A percentile compares a stretch with the other conserved stretches of the same genome.
Conservation (phyloP, 2,329 filamentous ascomycete species). For the Cytospora paraplurivora region DNA sequence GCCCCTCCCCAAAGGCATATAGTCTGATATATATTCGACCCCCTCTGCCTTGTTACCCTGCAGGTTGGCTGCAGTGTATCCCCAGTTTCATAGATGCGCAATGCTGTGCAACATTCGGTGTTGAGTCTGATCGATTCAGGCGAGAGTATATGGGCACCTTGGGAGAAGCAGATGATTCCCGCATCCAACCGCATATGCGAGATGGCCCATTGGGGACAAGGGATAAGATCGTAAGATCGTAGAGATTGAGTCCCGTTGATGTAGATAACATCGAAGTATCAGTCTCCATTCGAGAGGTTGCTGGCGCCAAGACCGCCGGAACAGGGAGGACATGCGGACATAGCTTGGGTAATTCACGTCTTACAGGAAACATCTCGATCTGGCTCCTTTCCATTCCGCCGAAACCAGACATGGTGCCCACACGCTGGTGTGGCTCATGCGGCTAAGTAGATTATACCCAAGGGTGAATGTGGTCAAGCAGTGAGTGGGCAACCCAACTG, state of each 20-base stretch:
- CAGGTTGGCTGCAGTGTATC: not conserved
- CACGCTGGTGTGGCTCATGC: not conserved
- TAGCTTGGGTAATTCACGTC: not conserved
- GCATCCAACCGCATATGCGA: slow-evolving; percentile 1
- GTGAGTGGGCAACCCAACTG: not conserved
- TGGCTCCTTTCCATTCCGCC: not conserved
- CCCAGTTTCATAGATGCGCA: not conserved
- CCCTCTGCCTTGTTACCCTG: not conserved
- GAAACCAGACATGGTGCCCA: not conserved
- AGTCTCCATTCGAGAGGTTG: not conserved
- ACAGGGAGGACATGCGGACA: not conserved
- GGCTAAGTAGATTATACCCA: not conserved
- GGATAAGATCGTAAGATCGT: not conserved
- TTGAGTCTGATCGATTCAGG: not conserved
- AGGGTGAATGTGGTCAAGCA: not conserved
- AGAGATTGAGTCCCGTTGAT: not conserved
- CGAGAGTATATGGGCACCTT: not conserved
- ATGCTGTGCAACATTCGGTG: not conserved
- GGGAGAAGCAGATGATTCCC: not conserved
- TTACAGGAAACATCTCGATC: not conserved
- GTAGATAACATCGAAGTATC: not conserved
- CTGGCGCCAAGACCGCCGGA: not conserved
- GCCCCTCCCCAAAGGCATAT: not conserved
- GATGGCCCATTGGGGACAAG: not conserved
- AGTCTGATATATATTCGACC: not conserved